Percentiles rank a stretch among this genome's conserved stretches.
These are phyloP conservation scores for Diaporthe vaccinii DNA, from an alignment of 2,329 filamentous ascomycete genomes.

Conservation along the genomic window DNA sequence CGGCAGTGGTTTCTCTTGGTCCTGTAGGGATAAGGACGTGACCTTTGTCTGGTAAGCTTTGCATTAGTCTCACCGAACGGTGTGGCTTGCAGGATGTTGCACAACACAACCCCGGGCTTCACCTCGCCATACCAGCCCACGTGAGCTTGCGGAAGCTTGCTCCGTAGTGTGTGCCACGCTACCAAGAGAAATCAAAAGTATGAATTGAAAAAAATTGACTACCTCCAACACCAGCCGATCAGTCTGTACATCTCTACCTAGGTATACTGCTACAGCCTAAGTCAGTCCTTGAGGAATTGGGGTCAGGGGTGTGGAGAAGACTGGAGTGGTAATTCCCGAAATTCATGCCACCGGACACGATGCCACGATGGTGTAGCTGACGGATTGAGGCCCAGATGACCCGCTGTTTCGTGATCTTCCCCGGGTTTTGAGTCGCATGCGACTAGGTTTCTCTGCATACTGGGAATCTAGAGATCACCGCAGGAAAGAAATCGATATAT, in stretches of 20 bases:
- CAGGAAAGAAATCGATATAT: too few species aligned
- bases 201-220: neutral
- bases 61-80: conserved; percentile 14
- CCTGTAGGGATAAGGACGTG: neutral
- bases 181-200: neutral
- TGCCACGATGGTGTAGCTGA: neutral
- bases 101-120: conserved; percentile 10
- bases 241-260: neutral
- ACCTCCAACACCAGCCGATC: neutral
- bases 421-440: conserved; percentile 6
- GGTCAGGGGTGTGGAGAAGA: neutral
- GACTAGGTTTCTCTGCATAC: neutral
- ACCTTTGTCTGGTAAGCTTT: conserved; percentile 4
- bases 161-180: neutral
- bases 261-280: neutral
- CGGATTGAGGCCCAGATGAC: conserved; percentile 7
- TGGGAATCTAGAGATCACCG: neutral
- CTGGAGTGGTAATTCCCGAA: conserved; percentile 21
- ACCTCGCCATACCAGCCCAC: neutral
- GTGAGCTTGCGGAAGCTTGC: conserved; percentile 7
- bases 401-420: conserved; percentile 16
- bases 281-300: neutral
- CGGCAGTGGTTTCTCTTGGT: neutral
- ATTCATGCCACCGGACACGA: conserved; percentile 3
- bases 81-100: conserved; percentile 39